Evolutionary conservation across 345 rosid species (phyloP), one percentile per base, ranked within the genome.

Genomic region (Eucalyptus pauciflora): DNA sequence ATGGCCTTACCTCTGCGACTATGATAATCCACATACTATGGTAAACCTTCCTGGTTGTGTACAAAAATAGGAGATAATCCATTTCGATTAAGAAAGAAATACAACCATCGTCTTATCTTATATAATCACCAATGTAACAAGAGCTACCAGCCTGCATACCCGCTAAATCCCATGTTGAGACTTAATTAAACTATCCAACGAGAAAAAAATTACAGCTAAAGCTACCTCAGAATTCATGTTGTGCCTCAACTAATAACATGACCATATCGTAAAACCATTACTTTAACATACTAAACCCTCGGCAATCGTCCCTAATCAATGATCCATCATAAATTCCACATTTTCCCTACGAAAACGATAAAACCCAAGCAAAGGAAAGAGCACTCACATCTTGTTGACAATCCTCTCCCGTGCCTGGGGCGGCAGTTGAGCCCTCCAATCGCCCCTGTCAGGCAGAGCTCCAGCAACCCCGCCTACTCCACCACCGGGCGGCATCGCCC

Each of bases 341-440:
- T 29, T 60, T 60, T 27, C 16, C 31, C 67, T 25, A 11, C 4
- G 67, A 27, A 12, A 62, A 62, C 41, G 3, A 29, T 37, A 15
- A 49, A 17, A n/a, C 18, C 43, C 31, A 11, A n/a, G 64, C 33
- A 64, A 27, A 86, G n/a, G 25, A 29, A 31, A 24, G 29, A 86
- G 37, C 88, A 86, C 95, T 91, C 90, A 95, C 98, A 97, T 91
- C 92, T 91, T 95, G 83, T 89, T 79, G 87, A 95, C 88, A 87
- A 95, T 91, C 90, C 87, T 92, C 87, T 87, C 92, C 25, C 99
- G 91, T 7, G 95, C 37, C 27, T 93, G 90, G 22, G 89, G 87
- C 51, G 56, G 92, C 93, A 92, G 64, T 45, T 91, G 94, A 62
- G 90, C 88, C 96, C 93, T 96, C 98, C 99, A 94, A 88, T 95